These are phyloP conservation scores for Fomes fomentarius DNA, from an alignment of 1,284 basidiomycete genomes.

Conservation along the genomic window DNA sequence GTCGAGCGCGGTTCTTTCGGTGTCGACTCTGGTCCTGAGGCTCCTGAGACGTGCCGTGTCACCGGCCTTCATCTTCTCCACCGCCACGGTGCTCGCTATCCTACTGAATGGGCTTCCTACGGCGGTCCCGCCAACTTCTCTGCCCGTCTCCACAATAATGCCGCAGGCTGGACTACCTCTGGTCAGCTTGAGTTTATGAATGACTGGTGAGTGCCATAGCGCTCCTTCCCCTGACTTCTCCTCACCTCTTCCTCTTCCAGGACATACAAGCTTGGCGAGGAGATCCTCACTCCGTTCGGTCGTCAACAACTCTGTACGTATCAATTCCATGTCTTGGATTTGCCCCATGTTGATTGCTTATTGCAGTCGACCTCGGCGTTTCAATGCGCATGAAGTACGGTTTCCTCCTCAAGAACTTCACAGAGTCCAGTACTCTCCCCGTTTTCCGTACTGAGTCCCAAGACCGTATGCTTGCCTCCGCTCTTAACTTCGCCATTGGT, in stretches of 20 bases:
- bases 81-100: conserved; percentile 81
- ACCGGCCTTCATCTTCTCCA: conserved; percentile 80
- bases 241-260: conserved; percentile 38
- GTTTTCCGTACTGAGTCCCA: conserved; percentile 90
- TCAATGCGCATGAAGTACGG: conserved; percentile 82
- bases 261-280: conserved; percentile 83
- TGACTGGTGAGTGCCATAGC: conserved; percentile 65
- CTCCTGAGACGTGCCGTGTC: conserved; percentile 71
- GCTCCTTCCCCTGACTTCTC: neutral
- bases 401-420: conserved; percentile 81
- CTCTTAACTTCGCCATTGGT: conserved; percentile 83
- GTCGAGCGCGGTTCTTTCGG: conserved; percentile 73
- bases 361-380: conserved; percentile 68
- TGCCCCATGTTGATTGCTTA: neutral
- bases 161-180: conserved; percentile 61
- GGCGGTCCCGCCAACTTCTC: conserved; percentile 73
- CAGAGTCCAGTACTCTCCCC: conserved; percentile 67
- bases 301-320: conserved; percentile 72
- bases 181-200: conserved; percentile 77
- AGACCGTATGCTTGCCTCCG: conserved; percentile 85
- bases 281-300: conserved; percentile 83
- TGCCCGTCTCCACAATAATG: conserved; percentile 53
- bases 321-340: neutral
- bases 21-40: conserved; percentile 67
- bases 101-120: conserved; percentile 66